phyloP scores from a whole-genome alignment of 441 rosid species.

The Eutrema salsugineum region DNA sequence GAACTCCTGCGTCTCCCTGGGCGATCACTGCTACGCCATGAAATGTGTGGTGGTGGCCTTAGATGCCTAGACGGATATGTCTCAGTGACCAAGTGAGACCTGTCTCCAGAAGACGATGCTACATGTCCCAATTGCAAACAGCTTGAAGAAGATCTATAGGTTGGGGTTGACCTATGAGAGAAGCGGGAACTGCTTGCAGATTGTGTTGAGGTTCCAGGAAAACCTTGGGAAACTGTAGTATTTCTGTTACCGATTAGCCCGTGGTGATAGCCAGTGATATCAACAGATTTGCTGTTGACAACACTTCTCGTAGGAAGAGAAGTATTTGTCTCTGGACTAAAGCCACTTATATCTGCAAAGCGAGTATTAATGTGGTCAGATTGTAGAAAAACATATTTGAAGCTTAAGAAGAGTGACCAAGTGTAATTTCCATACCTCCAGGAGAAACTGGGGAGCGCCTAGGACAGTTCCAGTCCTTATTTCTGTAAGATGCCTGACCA shows the following conservation, averaged over 20 bases:
- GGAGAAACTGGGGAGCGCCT: slow-evolving; percentile 46
- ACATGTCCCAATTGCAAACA: slow-evolving; percentile 48
- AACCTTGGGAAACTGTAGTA: slow-evolving; percentile 44
- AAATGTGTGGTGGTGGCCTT: slow-evolving; percentile 46
- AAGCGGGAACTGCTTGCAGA: slow-evolving; percentile 49
- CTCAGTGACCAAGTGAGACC: slow-evolving; percentile 52
- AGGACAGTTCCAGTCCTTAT: slow-evolving; percentile 62
- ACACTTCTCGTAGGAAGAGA: slow-evolving; percentile 41
- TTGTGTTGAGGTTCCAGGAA: slow-evolving; percentile 48
- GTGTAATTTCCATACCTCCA: slow-evolving; percentile 51
- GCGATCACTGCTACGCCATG: slow-evolving; percentile 65
- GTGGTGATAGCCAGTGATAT: slow-evolving; percentile 46
- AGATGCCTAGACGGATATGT: slow-evolving; percentile 57
- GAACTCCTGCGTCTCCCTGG: slow-evolving; percentile 66
- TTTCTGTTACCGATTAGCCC: slow-evolving; percentile 50
- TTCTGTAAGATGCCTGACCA: slow-evolving; percentile 42
- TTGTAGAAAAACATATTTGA: not conserved
- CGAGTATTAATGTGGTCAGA: slow-evolving; percentile 11
- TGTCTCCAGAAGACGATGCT: slow-evolving; percentile 52
- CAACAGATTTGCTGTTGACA: slow-evolving; percentile 36
- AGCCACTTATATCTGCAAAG: slow-evolving; percentile 56
- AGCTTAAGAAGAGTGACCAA: slow-evolving; percentile 18
- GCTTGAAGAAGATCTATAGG: slow-evolving; percentile 68
- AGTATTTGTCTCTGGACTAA: slow-evolving; percentile 45
- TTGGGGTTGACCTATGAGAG: slow-evolving; percentile 62